phyloP scores from a whole-genome alignment of 2,329 filamentous ascomycete genomes.

The Alternaria sp. region DNA sequence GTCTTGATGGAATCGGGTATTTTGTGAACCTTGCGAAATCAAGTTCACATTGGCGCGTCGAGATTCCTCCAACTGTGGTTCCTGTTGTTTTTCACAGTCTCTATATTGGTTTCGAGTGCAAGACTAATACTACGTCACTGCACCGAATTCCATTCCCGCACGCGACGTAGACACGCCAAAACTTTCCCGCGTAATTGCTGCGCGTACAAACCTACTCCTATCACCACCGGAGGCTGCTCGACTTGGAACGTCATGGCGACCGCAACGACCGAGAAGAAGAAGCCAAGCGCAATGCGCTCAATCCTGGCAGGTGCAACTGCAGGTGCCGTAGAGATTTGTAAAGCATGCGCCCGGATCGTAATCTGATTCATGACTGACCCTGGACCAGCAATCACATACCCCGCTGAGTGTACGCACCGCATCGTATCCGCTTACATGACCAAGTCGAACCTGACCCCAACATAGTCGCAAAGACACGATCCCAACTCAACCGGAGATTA shows the following conservation, averaged over 20 bases:
- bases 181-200: slow-evolving; percentile 4
- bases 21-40: neutral
- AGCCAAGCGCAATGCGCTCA: slow-evolving; percentile 82
- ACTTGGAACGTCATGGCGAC: slow-evolving; percentile 30
- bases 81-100: neutral
- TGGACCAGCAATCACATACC: slow-evolving; percentile 81
- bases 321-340: slow-evolving; percentile 92
- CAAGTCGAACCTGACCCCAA: slow-evolving; percentile 16
- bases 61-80: neutral
- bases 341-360: slow-evolving; percentile 20
- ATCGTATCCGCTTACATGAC: neutral
- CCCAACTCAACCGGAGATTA: slow-evolving; percentile 87
- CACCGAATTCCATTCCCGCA: slow-evolving; percentile 10
- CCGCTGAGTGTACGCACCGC: slow-evolving; percentile 76
- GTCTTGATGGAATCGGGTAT: neutral
- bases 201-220: neutral
- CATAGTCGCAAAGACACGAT: slow-evolving; percentile 88
- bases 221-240: neutral
- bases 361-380: slow-evolving; percentile 24
- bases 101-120: neutral
- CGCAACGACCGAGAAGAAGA: slow-evolving; percentile 44
- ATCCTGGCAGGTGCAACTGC: slow-evolving; percentile 93
- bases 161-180: slow-evolving; percentile 13
- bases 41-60: neutral
- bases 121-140: slow-evolving; percentile 14